Evolutionary conservation across 495 filamentous ascomycete genomes (phyloP).

Genomic region (Trichoderma orchidacearum): DNA sequence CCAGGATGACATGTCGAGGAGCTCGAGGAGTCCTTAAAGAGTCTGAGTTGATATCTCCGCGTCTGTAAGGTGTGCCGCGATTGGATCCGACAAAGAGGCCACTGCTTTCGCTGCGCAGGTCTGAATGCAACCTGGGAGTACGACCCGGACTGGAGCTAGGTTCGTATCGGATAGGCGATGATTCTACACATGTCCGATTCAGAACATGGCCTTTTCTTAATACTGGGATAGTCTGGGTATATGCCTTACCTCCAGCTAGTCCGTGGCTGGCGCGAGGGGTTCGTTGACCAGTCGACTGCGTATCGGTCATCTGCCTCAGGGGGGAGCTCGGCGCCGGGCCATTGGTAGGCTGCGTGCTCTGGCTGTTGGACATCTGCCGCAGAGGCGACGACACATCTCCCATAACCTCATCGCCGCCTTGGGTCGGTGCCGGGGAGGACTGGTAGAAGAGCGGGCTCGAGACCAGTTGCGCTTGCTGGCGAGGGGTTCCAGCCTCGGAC

Average conservation of each 20-base stretch:
- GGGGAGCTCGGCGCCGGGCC: conserved; percentile 54
- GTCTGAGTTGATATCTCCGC: conserved; percentile 76
- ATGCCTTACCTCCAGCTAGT: conserved; percentile 48
- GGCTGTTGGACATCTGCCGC: conserved; percentile 38
- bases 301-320: conserved; percentile 40
- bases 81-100: conserved; percentile 69
- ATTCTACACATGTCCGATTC: conserved; percentile 38
- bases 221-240: neutral
- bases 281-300: conserved; percentile 32
- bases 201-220: neutral
- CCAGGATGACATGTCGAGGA: conserved; percentile 62
- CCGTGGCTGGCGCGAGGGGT: conserved; percentile 58
- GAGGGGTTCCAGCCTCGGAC: conserved; percentile 33
- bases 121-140: conserved; percentile 34
- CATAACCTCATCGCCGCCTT: conserved; percentile 12
- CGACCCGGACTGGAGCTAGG: conserved; percentile 70
- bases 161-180: conserved; percentile 79
- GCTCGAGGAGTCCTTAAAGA: conserved; percentile 48
- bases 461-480: conserved; percentile 31
- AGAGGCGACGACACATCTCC: conserved; percentile 32
- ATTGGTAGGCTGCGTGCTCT: conserved; percentile 36
- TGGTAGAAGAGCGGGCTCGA: conserved; percentile 79
- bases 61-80: conserved; percentile 41
- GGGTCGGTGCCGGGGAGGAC: conserved; percentile 54
- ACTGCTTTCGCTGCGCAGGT: conserved; percentile 66